These are phyloP conservation scores for Pleurotus djamor DNA, from an alignment of 768 basidiomycete genomes.

Conservation along the genomic window DNA sequence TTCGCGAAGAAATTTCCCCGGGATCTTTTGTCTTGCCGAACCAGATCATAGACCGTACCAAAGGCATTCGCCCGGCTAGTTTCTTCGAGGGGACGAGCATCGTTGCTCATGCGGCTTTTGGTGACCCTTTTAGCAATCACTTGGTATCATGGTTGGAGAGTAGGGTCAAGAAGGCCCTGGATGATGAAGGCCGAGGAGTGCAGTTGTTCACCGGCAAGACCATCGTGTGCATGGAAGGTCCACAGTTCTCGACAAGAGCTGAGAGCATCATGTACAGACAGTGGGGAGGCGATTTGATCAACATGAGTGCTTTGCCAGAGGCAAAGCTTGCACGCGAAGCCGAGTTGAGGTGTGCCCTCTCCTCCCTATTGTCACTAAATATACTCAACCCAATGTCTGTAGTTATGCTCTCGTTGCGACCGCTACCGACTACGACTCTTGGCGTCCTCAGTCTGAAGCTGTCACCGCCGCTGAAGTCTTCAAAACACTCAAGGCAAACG, in stretches of 20 bases:
- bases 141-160: conserved; percentile 66
- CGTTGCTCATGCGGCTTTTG: conserved; percentile 93
- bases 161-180: conserved; percentile 63
- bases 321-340: conserved; percentile 97
- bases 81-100: conserved; percentile 83
- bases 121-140: conserved; percentile 80
- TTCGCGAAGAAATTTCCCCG: conserved; percentile 90
- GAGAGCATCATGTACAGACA: conserved; percentile 92
- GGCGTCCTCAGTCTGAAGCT: conserved; percentile 75
- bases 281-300: conserved; percentile 93
- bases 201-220: conserved; percentile 80
- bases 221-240: conserved; percentile 96
- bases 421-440: conserved; percentile 94
- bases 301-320: conserved; percentile 97
- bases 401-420: conserved; percentile 93
- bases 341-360: conserved; percentile 71
- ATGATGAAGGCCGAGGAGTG: conserved; percentile 53
- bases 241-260: conserved; percentile 97
- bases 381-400: neutral
- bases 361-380: neutral
- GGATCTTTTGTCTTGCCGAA: conserved; percentile 86
- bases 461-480: conserved; percentile 93
- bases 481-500: conserved; percentile 85
- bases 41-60: conserved; percentile 97
- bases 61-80: conserved; percentile 83